A percentile compares a stretch with the other conserved stretches of the same genome.
phyloP scores from a whole-genome alignment of 768 basidiomycete species.

The Auricularia heimuer region DNA sequence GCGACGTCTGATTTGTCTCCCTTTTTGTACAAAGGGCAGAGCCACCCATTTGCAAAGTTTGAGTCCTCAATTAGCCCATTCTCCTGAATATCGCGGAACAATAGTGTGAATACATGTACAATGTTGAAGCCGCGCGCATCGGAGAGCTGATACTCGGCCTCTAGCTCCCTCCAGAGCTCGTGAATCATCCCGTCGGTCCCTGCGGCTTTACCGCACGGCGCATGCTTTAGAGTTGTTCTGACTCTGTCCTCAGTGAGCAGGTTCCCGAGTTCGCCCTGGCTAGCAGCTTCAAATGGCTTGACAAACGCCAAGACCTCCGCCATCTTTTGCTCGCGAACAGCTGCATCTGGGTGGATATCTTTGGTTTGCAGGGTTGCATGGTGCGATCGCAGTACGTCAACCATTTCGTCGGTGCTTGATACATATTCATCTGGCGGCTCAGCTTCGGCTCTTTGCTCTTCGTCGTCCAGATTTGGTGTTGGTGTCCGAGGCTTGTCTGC shows the following conservation, averaged over 20 bases:
- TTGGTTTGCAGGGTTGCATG: background rate
- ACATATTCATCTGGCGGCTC: background rate
- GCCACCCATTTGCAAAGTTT: constrained; percentile 23
- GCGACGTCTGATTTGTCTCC: constrained; percentile 5
- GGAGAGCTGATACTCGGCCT: background rate
- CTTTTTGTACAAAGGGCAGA: constrained; percentile 32
- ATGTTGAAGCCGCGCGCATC: background rate
- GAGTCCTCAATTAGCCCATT: constrained; percentile 11
- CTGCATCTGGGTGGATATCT: background rate
- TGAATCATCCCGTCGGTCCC: background rate
- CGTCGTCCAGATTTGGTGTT: no score
- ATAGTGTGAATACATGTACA: constrained; percentile 20
- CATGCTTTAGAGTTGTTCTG: background rate
- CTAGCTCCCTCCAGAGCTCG: background rate
- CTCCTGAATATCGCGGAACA: constrained; percentile 34
- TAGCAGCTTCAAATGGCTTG: background rate
- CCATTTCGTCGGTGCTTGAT: background rate
- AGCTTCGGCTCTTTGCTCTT: background rate
- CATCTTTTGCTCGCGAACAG: background rate
- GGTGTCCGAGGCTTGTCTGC: no score
- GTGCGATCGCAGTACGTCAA: background rate
- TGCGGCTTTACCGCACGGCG: background rate
- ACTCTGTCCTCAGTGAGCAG: background rate
- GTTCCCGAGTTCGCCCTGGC: background rate
- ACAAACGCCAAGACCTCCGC: background rate